A percentile compares a stretch with the other conserved stretches of the same genome.
phyloP scores from a whole-genome alignment of 2,329 filamentous ascomycete genomes.

The Neonectria hederae region DNA sequence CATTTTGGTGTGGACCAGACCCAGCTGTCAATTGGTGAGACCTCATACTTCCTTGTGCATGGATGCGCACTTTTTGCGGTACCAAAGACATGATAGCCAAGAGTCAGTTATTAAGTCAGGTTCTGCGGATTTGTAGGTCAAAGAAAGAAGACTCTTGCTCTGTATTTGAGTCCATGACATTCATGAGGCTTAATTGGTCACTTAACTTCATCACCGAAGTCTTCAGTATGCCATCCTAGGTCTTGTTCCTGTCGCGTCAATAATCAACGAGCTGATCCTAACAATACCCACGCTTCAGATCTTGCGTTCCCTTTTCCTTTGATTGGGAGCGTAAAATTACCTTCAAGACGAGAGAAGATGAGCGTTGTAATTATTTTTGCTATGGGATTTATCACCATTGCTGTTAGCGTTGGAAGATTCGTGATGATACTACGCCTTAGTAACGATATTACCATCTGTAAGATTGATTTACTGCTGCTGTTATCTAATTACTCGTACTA shows the following conservation, averaged over 20 bases:
- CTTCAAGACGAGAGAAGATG: conserved; percentile 29
- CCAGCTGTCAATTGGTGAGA: conserved; percentile 36
- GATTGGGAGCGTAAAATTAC: conserved; percentile 26
- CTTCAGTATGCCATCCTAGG: conserved; percentile 26
- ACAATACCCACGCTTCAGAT: conserved; percentile 11
- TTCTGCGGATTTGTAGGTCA: background rate
- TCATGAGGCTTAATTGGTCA: conserved; percentile 36
- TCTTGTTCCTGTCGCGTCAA: too few relatives aligned
- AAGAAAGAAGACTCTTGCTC: conserved; percentile 17
- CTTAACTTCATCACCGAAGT: conserved; percentile 38
- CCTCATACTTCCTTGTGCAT: background rate
- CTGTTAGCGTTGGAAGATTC: conserved; percentile 35
- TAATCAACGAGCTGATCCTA: background rate
- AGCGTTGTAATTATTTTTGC: conserved; percentile 31
- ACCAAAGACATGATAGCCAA: background rate
- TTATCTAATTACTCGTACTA: too few relatives aligned
- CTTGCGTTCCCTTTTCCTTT: conserved; percentile 35
- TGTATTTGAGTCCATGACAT: conserved; percentile 26
- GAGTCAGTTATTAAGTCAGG: background rate
- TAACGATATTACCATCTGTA: conserved; percentile 24
- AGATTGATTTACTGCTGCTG: background rate
- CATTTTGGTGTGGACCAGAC: conserved; percentile 38
- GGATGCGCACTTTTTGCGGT: background rate
- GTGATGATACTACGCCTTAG: conserved; percentile 22
- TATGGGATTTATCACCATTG: conserved; percentile 33